phyloP scores from a whole-genome alignment of 371 early-diverging fungal genomes.

The Rhizopus sp. region DNA sequence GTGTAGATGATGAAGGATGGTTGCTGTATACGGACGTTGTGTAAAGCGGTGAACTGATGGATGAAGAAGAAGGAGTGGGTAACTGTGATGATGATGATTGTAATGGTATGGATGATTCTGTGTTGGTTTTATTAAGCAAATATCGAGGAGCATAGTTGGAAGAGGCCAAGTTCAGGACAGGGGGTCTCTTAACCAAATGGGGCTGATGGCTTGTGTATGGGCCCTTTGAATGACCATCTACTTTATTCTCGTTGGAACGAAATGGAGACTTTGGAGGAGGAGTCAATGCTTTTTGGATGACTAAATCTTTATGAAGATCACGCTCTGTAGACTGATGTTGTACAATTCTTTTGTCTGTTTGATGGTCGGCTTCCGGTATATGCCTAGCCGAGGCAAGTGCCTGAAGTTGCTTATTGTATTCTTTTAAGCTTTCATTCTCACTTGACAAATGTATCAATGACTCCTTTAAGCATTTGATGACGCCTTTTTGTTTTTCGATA shows the following conservation, averaged over 20 bases:
- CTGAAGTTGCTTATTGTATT: conserved; percentile 23
- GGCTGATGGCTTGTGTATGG: no score
- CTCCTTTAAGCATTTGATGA: conserved; percentile 69
- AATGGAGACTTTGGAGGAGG: conserved; percentile 50
- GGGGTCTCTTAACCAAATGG: conserved; percentile 17
- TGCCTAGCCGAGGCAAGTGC: not conserved
- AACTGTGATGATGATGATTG: not conserved
- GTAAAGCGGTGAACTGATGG: no score
- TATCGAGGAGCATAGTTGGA: conserved; percentile 10
- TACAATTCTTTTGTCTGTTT: not conserved
- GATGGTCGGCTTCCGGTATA: not conserved
- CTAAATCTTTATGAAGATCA: not conserved
- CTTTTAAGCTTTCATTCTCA: conserved; percentile 48
- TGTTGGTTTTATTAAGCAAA: conserved; percentile 1
- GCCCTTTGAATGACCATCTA: not conserved
- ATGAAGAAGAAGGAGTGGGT: not conserved
- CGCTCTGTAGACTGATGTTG: not conserved
- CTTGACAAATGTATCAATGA: conserved; percentile 36
- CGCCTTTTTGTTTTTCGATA: conserved; percentile 77
- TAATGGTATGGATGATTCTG: not conserved
- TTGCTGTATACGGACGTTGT: no score
- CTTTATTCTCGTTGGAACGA: conserved; percentile 20
- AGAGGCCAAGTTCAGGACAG: conserved; percentile 14
- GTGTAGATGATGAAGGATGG: no score
- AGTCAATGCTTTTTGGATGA: conserved; percentile 18